phyloP scores from a whole-genome alignment of 129 eudicot species.

The Calendula officinalis region DNA sequence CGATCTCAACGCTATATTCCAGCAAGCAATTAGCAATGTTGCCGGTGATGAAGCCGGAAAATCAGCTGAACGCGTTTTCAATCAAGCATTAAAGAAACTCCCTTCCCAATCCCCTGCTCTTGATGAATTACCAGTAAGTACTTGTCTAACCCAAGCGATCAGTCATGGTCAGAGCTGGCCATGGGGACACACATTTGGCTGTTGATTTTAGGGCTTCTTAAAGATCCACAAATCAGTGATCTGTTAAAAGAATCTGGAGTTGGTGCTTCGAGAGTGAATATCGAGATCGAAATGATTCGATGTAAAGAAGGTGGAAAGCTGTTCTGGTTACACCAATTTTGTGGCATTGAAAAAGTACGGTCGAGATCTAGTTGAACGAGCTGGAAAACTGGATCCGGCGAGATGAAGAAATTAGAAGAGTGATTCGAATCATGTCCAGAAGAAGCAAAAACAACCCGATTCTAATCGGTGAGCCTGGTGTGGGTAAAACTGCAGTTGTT shows the following conservation, averaged over 20 bases:
- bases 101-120: slow-evolving; percentile 96
- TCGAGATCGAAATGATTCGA: slow-evolving; percentile 77
- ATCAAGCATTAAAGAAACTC: slow-evolving; percentile 66
- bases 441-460: slow-evolving; percentile 95
- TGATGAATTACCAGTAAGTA: slow-evolving; percentile 79
- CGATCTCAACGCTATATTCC: slow-evolving; percentile 65
- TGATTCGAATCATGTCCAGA: slow-evolving; percentile 71
- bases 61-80: slow-evolving; percentile 68
- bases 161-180: slow-evolving; percentile 71
- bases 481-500: slow-evolving; percentile 94
- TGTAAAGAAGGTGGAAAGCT: slow-evolving; percentile 96
- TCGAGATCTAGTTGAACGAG: slow-evolving; percentile 88
- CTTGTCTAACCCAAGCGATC: slow-evolving; percentile 54
- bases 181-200: slow-evolving; percentile 83
- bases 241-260: slow-evolving; percentile 85
- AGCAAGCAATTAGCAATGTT: slow-evolving; percentile 69
- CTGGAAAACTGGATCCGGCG: slow-evolving; percentile 95
- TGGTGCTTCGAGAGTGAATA: slow-evolving; percentile 53
- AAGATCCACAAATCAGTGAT: slow-evolving; percentile 73
- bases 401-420: slow-evolving; percentile 91
- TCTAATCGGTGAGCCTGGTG: slow-evolving; percentile 95
- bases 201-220: slow-evolving; percentile 78
- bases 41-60: slow-evolving; percentile 79
- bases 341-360: slow-evolving; percentile 94
- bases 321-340: slow-evolving; percentile 77